Evolutionary conservation across 2,329 filamentous ascomycete species (phyloP), one percentile per base, ranked within the genome.

Genomic region (Epichloe gansuensis): DNA sequence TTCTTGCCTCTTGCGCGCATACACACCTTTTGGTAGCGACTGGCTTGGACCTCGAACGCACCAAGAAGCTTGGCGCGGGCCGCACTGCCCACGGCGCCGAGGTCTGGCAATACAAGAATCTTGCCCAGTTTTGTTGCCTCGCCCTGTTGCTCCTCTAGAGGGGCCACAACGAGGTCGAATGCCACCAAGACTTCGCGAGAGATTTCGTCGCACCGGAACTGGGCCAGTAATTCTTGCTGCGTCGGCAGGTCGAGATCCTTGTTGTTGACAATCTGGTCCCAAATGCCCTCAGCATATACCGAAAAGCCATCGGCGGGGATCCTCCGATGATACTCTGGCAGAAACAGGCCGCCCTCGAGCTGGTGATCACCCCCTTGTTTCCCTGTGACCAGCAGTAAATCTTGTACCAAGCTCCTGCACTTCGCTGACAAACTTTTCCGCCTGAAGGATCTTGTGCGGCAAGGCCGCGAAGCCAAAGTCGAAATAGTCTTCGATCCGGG

Each of bases 211-310:
- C 93, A 98, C 59, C 93, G 83, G 73, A 97, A 98, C 67, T 98
- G 93, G 11, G 93, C 93, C 51, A 98, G 78, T 46, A 98, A 77
- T 67, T 98, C 93, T 70, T 98, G 93, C 67, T 98, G 93, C 0
- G 93, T 97, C 3, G 93, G 93, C 54, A 98, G 71, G 69, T 98
- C 93, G 52, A 98, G 76, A 64, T 98, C 93, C 70, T 98, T 98
- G 77, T 98, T 98, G 74, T 91, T 87, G 61, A 95, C 91, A 65
- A 98, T 98, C 70, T 97, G 91, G 63, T 97, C 91, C 93, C 93
- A 98, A 45, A 98, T 82, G 42, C 91, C 89, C 65, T 93, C 83
- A 0, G 93, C 91, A 62, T 98, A 98, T 55, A 90, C 78, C 0
- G 91, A 88, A 65, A 97, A 93, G n/a, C 93, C 93, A 67, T 98